These are phyloP conservation scores for Multifurca ochricompacta DNA, from an alignment of 768 basidiomycete genomes.

Conservation along the genomic window DNA sequence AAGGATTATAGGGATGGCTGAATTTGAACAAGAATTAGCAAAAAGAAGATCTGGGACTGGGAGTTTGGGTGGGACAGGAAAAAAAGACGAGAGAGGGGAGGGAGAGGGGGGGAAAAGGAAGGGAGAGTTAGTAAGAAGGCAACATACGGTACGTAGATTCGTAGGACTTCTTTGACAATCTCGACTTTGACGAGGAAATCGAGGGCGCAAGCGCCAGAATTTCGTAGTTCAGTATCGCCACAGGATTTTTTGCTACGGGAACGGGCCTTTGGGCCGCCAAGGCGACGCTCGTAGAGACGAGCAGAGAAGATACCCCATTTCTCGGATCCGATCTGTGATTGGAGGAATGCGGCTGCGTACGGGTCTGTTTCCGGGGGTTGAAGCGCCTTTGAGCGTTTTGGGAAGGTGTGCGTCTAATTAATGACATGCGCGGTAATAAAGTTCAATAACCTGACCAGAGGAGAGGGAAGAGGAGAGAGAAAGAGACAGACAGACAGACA, in stretches of 20 bases:
- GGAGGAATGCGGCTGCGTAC: slow-evolving; percentile 38
- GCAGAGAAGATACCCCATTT: slow-evolving; percentile 42
- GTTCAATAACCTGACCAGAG: background rate
- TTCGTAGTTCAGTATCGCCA: slow-evolving; percentile 25
- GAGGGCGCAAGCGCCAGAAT: slow-evolving; percentile 36
- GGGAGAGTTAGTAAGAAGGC: no score
- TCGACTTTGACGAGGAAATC: slow-evolving; percentile 49
- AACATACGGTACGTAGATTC: slow-evolving; percentile 44
- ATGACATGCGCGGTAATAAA: slow-evolving; percentile 15
- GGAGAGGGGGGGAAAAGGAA: background rate
- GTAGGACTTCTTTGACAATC: slow-evolving; percentile 41
- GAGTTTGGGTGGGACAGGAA: background rate
- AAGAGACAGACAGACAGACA: no score
- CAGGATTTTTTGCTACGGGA: slow-evolving; percentile 22
- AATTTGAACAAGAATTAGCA: slow-evolving; percentile 5
- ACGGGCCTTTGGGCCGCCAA: slow-evolving; percentile 34
- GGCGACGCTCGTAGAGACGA: slow-evolving; percentile 39
- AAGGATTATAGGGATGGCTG: slow-evolving; percentile 47
- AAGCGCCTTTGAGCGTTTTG: slow-evolving; percentile 20
- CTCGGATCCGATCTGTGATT: slow-evolving; percentile 35
- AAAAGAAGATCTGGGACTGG: background rate
- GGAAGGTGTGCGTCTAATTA: slow-evolving; percentile 20
- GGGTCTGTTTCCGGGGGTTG: slow-evolving; percentile 29
- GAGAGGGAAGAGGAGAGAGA: background rate
- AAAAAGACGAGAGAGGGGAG: no score